Conservation (phyloP, 2,329 filamentous ascomycete genomes). For the Botryotinia globosa region DNA sequence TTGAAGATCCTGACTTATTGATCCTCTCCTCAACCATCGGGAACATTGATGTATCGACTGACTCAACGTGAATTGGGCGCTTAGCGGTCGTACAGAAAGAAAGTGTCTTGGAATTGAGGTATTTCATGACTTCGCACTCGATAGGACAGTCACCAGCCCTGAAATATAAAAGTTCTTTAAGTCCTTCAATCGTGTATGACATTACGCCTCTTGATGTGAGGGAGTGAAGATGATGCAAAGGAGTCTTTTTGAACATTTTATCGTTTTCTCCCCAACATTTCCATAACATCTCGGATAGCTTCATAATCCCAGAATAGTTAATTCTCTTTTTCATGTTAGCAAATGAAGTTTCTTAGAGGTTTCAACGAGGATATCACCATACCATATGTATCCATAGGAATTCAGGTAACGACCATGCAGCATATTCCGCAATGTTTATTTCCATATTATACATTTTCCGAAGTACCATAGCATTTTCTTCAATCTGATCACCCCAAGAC, state of each 20-base stretch:
- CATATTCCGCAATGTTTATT: neutral
- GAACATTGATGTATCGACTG: neutral
- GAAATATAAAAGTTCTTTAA: neutral
- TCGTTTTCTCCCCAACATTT: neutral
- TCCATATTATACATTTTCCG: neutral
- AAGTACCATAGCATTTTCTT: neutral
- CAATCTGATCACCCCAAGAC: neutral
- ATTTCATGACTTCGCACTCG: neutral
- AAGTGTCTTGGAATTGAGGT: neutral
- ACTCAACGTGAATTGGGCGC: neutral
- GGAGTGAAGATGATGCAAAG: neutral
- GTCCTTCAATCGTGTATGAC: neutral
- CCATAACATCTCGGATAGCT: neutral
- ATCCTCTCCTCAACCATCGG: neutral
- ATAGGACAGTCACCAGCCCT: neutral
- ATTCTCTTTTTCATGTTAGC: neutral
- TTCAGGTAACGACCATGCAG: neutral
- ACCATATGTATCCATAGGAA: neutral
- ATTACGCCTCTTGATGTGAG: neutral
- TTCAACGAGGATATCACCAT: neutral
- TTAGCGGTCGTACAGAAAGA: neutral
- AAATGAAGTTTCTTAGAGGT: neutral
- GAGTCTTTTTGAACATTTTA: neutral
- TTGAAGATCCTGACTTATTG: neutral
- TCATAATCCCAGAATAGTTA: neutral